Percentiles rank a stretch among this genome's conserved stretches.
phyloP scores from a whole-genome alignment of 2,329 filamentous ascomycete species.

The Pyrenochaeta sp. region DNA sequence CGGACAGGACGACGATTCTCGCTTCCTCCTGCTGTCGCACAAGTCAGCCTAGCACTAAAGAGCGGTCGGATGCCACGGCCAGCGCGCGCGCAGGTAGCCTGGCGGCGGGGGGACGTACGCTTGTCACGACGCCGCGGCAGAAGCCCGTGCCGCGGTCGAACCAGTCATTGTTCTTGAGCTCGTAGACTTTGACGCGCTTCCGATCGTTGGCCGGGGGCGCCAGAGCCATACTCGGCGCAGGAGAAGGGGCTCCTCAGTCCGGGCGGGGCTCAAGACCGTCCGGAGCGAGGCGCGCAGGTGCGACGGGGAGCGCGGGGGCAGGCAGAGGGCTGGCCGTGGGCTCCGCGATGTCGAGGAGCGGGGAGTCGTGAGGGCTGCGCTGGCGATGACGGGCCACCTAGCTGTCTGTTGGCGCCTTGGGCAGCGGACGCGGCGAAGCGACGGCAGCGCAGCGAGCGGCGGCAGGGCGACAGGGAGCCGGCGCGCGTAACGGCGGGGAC shows the following conservation, averaged over 20 bases:
- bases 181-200: constrained; percentile 94
- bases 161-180: constrained; percentile 98
- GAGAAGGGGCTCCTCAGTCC: constrained; percentile 37
- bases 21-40: constrained; percentile 75
- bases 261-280: constrained; percentile 44
- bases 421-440: constrained; percentile 15
- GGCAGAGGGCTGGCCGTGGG: constrained; percentile 16
- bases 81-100: constrained; percentile 13
- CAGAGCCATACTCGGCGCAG: constrained; percentile 45
- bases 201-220: constrained; percentile 58
- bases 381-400: constrained; percentile 31
- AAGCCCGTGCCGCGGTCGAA: constrained; percentile 97
- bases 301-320: constrained; percentile 31
- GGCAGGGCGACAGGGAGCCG: neutral
- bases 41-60: constrained; percentile 47
- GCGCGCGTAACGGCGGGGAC: too few relatives aligned
- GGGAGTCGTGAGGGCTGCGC: constrained; percentile 19
- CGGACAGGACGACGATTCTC: constrained; percentile 88
- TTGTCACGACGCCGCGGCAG: constrained; percentile 78
- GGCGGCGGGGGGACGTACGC: constrained; percentile 63
- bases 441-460: constrained; percentile 8
- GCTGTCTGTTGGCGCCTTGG: too few relatives aligned
- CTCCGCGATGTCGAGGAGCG: constrained; percentile 22
- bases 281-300: constrained; percentile 41
- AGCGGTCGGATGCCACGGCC: constrained; percentile 16